Base-by-base conservation (phyloP, 768 basidiomycete genomes). In the Boletellus ananiceps region DNA sequence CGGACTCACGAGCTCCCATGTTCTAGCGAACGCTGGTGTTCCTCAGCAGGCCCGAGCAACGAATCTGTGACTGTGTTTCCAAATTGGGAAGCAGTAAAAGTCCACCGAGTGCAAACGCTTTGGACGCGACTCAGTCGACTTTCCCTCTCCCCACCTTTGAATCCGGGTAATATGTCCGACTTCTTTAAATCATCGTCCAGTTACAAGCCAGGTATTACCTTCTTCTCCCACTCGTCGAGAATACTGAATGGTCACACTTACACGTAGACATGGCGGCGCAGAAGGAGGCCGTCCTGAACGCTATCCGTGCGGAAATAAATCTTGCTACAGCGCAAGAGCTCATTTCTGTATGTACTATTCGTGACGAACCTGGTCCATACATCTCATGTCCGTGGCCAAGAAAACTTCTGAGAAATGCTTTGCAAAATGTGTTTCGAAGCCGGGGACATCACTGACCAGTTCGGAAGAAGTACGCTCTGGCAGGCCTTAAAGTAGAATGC, bases 401-500 rank as follows among this genome's bases (percentile, higher is more conserved):
- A 89, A 85, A 81, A 77, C 82, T 13, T 86, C 79, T 54, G 86
- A 91, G 49, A 82, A 83, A 57, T 93, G 89, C 68, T 92, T 75
- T 66, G 62, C 72, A 44, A 88, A 87, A 59, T 93, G 90, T 55
- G 72, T 93, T 33, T 75, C 81, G 8, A 92, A 88, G 58, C 90
- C 90, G 0, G 81, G 81, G 11, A 72, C 74, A 5, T 82, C 85
- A 2, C 69, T 91, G 51, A 82, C 83, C 6, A 71, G 74, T 55
- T 80, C 83, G 2, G 89, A 90, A 59, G 80, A 90, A 82, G 88
- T 86, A 44, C 71, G 51, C 33, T 12, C n/a, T 6, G 15, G 18
- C 14, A 8, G 12, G 33, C 23, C 27, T 13, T 13, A n/a, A n/a
- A n/a, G n/a, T 12, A 2, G 18, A 15, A 21, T 35, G 2, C 3